A percentile compares a stretch with the other conserved stretches of the same genome.
Conservation (phyloP, 1,284 basidiomycete species). For the Vanrija pseudolonga region DNA sequence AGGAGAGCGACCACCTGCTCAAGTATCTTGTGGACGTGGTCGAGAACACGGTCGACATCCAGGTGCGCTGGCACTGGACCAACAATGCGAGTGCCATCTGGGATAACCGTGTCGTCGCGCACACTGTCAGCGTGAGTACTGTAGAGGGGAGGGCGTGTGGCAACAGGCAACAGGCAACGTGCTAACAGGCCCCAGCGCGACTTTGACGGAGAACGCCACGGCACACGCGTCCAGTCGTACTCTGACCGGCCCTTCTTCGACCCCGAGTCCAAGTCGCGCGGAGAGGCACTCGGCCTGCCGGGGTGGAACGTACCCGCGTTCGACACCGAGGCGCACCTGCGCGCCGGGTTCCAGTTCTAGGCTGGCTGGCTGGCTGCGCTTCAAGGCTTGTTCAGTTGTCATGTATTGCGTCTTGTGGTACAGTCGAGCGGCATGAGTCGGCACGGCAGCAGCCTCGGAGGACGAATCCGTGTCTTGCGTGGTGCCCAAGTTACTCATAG, state of each 20-base stretch:
- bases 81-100: slow-evolving; percentile 54
- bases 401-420: too few species aligned
- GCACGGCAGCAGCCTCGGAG: too few species aligned
- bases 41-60: slow-evolving; percentile 53
- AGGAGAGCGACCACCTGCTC: slow-evolving; percentile 64
- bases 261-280: slow-evolving; percentile 21
- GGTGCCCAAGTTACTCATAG: too few species aligned
- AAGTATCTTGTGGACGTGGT: slow-evolving; percentile 59
- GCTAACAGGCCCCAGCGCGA: slow-evolving; percentile 24
- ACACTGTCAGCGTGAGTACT: slow-evolving; percentile 59
- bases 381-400: too few species aligned
- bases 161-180: too few species aligned
- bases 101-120: slow-evolving; percentile 48
- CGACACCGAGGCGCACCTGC: too few species aligned
- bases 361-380: too few species aligned
- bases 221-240: slow-evolving; percentile 31
- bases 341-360: too few species aligned
- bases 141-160: too few species aligned
- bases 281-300: slow-evolving; percentile 15
- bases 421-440: too few species aligned
- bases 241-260: slow-evolving; percentile 37
- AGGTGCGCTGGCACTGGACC: slow-evolving; percentile 51
- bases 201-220: slow-evolving; percentile 26
- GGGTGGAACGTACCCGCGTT: slow-evolving; percentile 8
- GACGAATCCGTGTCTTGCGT: too few species aligned